phyloP scores from a whole-genome alignment of 108 stramenopile genomes.

The Cyclotella kingstonii region DNA sequence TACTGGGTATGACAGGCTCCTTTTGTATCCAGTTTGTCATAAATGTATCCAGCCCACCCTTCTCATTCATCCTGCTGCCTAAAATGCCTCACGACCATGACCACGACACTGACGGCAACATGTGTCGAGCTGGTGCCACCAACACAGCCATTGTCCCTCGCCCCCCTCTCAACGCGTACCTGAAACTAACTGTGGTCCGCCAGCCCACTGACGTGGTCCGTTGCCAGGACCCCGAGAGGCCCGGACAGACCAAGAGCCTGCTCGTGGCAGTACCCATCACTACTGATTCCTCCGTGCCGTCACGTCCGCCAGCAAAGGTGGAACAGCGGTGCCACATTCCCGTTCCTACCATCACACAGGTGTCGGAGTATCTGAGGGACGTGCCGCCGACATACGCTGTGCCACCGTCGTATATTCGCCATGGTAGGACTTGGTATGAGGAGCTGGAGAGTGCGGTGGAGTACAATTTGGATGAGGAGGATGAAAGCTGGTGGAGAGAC shows the following conservation, averaged over 20 bases:
- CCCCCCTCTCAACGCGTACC: conserved; percentile 74
- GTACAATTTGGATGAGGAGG: conserved; percentile 75
- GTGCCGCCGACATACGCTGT: conserved; percentile 58
- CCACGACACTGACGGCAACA: too few species aligned
- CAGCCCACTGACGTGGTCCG: conserved; percentile 52
- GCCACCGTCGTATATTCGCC: conserved; percentile 67
- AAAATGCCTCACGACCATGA: too few species aligned
- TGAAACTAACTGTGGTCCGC: conserved; percentile 75
- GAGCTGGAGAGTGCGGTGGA: conserved; percentile 54
- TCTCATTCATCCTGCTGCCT: too few species aligned
- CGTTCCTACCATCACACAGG: conserved; percentile 64
- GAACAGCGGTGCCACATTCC: conserved; percentile 67
- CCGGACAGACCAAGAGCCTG: conserved; percentile 51
- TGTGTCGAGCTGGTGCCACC: too few species aligned
- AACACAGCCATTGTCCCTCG: too few species aligned
- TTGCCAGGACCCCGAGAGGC: conserved; percentile 63
- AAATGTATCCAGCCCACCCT: too few species aligned
- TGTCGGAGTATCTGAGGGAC: conserved; percentile 59
- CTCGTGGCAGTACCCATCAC: too few species aligned
- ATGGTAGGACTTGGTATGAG: conserved; percentile 46
- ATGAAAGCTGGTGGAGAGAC: conserved; percentile 69
- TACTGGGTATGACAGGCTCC: too few species aligned
- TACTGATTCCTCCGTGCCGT: conserved; percentile 10
- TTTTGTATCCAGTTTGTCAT: too few species aligned
- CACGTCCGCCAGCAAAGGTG: conserved; percentile 50